phyloP scores from a whole-genome alignment of 139 green algal genomes.

The Chlamydomonas schloesseri region DNA sequence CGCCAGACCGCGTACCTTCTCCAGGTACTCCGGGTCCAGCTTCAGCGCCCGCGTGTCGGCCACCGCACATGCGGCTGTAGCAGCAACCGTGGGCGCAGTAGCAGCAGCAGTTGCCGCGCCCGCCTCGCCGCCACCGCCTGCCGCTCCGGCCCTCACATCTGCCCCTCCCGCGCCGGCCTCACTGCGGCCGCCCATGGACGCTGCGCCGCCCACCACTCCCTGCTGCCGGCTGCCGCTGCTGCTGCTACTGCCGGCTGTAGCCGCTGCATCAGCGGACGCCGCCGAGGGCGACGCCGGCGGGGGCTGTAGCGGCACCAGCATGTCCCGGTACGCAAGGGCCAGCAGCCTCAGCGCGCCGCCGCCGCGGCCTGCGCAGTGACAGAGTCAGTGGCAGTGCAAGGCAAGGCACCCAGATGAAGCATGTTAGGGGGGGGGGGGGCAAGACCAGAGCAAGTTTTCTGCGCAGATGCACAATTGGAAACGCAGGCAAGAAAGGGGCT shows the following conservation, averaged over 20 bases:
- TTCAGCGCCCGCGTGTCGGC: not conserved
- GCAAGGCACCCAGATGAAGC: no score
- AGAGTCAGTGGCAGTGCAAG: not conserved
- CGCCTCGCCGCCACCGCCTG: not conserved
- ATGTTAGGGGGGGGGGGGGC: no score
- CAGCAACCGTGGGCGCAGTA: no score
- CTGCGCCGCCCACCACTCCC: not conserved
- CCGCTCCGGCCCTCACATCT: not conserved
- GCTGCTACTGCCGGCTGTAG: not conserved
- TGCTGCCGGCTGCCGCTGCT: not conserved
- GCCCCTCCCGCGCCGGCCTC: not conserved
- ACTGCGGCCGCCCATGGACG: not conserved
- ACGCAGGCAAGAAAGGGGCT: no score
- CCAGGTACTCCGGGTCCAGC: not conserved
- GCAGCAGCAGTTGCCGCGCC: not conserved
- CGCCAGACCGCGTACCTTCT: no score
- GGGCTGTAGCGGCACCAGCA: constrained; percentile 48
- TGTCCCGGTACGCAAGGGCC: constrained; percentile 81
- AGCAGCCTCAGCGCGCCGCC: constrained; percentile 75
- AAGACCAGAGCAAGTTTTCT: no score
- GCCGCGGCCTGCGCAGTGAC: not conserved
- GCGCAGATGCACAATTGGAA: no score
- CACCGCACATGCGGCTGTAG: no score
- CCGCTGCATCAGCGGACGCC: not conserved
- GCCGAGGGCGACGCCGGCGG: not conserved